A percentile compares a stretch with the other conserved stretches of the same genome.
Evolutionary conservation across 78 protist genomes (phyloP).

Genomic region (Isochrysis galbana): DNA sequence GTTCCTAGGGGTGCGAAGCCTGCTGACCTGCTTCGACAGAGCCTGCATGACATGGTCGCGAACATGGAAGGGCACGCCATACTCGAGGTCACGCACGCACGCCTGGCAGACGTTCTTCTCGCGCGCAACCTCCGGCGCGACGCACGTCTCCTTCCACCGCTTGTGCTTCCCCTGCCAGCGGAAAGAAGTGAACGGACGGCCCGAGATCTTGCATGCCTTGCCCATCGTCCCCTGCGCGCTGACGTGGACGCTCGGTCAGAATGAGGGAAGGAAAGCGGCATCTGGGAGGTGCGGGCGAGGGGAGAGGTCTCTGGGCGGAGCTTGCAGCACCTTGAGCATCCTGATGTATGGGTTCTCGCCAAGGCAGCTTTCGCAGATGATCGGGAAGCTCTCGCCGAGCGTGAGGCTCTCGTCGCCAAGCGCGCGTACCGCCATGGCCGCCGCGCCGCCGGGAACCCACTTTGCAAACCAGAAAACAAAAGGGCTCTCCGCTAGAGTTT

Average conservation of each 20-base stretch:
- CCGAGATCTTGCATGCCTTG: conserved; percentile 35
- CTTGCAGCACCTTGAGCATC: conserved; percentile 42
- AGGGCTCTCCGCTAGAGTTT: too few species aligned
- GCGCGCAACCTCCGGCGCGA: conserved; percentile 18
- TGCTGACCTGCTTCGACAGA: not conserved
- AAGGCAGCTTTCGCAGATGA: conserved; percentile 40
- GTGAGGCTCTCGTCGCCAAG: conserved; percentile 1
- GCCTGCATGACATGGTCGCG: conserved; percentile 35
- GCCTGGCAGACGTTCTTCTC: conserved; percentile 43
- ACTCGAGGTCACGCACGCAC: conserved; percentile 35
- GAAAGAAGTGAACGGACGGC: conserved; percentile 38
- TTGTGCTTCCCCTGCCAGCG: conserved; percentile 39
- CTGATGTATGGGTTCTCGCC: conserved; percentile 44
- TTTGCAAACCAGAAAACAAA: too few species aligned
- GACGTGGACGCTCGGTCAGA: not conserved
- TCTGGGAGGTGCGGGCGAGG: not conserved
- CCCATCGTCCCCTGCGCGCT: not conserved
- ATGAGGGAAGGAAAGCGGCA: not conserved
- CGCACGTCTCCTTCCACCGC: conserved; percentile 37
- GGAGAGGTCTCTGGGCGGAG: too few species aligned
- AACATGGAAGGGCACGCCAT: conserved; percentile 32
- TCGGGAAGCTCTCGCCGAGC: conserved; percentile 37
- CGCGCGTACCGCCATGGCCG: too few species aligned
- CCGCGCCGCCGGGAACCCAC: too few species aligned
- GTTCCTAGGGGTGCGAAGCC: too few species aligned